phyloP scores from a whole-genome alignment of 441 rosid species.

The Rhodomyrtus psidioides region DNA sequence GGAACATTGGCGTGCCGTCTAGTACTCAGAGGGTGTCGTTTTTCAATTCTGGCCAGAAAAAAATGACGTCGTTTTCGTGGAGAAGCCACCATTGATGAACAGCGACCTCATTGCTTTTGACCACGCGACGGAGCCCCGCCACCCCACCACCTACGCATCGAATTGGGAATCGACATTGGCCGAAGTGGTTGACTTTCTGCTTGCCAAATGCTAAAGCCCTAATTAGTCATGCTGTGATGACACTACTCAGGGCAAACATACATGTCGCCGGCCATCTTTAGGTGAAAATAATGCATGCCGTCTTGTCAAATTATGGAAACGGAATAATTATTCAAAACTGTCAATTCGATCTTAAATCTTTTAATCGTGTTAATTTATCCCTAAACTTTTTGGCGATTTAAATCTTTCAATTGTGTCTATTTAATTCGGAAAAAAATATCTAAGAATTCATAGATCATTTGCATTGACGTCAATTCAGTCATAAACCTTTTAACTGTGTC shows the following conservation, averaged over 20 bases:
- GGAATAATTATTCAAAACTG: too few relatives aligned
- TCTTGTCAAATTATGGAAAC: too few relatives aligned
- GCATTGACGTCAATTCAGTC: too few relatives aligned
- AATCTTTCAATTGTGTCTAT: too few relatives aligned
- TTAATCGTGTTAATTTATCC: too few relatives aligned
- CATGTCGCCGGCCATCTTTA: background rate
- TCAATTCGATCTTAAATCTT: too few relatives aligned
- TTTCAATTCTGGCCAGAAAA: background rate
- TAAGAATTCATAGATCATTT: too few relatives aligned
- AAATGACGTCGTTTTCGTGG: background rate
- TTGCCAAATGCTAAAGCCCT: background rate
- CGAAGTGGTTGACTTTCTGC: background rate
- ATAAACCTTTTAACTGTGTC: too few relatives aligned
- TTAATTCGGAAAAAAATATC: too few relatives aligned
- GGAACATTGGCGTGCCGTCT: background rate
- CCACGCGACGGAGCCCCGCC: background rate
- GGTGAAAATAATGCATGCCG: too few relatives aligned
- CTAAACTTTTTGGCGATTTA: too few relatives aligned
- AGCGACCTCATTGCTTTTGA: background rate
- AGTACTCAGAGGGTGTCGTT: background rate
- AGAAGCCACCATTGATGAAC: background rate
- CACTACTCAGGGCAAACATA: background rate
- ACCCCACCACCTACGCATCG: too few relatives aligned
- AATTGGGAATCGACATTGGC: background rate
- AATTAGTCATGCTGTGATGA: background rate